Base-by-base conservation (phyloP, 352 stramenopile genomes). In the Globisporangium echinulatum region DNA sequence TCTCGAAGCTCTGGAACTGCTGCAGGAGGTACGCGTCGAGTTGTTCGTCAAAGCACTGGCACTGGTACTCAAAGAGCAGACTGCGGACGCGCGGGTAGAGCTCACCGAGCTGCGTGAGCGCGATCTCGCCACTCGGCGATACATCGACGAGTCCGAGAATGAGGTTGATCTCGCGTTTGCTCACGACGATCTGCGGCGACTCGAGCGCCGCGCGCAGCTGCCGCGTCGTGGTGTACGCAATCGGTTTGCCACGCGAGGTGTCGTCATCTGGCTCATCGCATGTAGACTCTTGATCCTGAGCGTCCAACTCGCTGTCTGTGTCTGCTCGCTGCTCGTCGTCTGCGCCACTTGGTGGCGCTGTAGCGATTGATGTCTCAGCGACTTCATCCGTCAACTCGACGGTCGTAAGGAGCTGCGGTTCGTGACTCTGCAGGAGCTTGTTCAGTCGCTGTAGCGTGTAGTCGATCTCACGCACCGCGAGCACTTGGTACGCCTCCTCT, bases 1-100 rank as follows among this genome's bases (percentile, higher is more conserved):
- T 77, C 59, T 88, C 80, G 61, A 73, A 86, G 51, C 49, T 63
- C 8, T 63, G 67, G 37, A 88, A 82, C 57, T 88, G 74, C 3
- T 72, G 54, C 33, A 85, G 59, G 54, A 90, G 39, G 44, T 85
- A 88, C 3, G 49, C 54, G 4, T 75, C 68, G 0, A 70, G 33
- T 10, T 64, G 63, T 25, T 86, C 72, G 4, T 57, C 40, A 44
- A 90, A 85, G 5, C 64, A 71, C 37, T 69, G 74, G 11, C 65
- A 57, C 50, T 90, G 80, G 59, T 75, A 90, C 62, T 71, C 66
- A 44, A 90, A 90, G 49, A 90, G 68, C 56, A 77, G 61, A 7
- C 64, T 68, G 47, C 80, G 72, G 36, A 85, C 74, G 15, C 72
- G 76, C 33, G 72, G 63, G 19, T 83, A 57, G 5, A 90, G 52